Conservation (phyloP, 1,139 yeast species). For the Scheffersomyces cryptocercus region DNA sequence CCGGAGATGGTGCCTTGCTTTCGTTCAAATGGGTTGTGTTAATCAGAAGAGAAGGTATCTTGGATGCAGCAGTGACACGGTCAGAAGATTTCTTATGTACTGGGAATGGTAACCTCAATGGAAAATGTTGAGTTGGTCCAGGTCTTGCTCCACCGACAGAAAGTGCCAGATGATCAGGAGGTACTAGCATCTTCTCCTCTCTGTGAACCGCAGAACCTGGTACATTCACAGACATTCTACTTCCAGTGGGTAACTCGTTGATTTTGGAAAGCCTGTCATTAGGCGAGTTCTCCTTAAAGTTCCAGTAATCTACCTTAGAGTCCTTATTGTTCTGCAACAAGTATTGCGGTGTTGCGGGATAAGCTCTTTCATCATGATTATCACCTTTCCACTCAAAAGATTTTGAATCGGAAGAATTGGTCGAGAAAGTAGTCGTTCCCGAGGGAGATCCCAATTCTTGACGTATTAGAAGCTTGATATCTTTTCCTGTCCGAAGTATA, state of each 20-base stretch:
- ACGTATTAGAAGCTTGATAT: conserved; percentile 44
- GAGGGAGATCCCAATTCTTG: conserved; percentile 41
- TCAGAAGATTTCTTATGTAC: conserved; percentile 13
- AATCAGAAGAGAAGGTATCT: conserved; percentile 29
- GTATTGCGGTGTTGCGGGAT: conserved; percentile 65
- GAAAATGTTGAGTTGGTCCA: conserved; percentile 11
- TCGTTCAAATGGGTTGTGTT: conserved; percentile 21
- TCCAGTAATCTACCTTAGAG: conserved; percentile 57
- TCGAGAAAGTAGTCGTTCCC: conserved; percentile 36
- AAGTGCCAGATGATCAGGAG: neutral
- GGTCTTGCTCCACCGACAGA: neutral
- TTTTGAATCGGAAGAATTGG: conserved; percentile 50
- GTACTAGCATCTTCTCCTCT: conserved; percentile 8
- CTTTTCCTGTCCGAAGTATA: conserved; percentile 24
- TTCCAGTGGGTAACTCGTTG: conserved; percentile 4
- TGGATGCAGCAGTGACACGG: conserved; percentile 9
- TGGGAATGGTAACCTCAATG: conserved; percentile 25
- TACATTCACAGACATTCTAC: neutral
- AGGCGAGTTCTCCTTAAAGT: conserved; percentile 51
- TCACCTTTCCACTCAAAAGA: conserved; percentile 48
- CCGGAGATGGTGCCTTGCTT: conserved; percentile 8
- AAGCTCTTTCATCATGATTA: conserved; percentile 39
- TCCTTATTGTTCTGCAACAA: conserved; percentile 43
- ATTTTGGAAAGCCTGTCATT: conserved; percentile 20
- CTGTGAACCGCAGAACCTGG: conserved; percentile 2